phyloP scores from a whole-genome alignment of 495 filamentous ascomycete species.

The Penicillium alfredii region DNA sequence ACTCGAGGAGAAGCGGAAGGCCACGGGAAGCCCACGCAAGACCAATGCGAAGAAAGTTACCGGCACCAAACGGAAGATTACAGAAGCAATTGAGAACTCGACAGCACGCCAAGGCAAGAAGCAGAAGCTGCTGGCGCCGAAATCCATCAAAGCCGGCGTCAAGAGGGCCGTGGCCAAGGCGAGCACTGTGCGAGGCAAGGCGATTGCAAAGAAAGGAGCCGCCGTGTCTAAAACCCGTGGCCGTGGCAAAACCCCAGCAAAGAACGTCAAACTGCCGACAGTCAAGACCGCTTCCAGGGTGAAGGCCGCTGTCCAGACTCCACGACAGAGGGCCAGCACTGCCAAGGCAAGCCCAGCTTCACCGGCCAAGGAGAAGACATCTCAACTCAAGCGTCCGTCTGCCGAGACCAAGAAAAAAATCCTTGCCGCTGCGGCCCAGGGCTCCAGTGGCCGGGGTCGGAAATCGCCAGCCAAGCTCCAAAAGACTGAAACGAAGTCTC shows the following conservation, averaged over 20 bases:
- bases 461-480: slow-evolving; percentile 11
- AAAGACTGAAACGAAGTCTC: slow-evolving; percentile 13
- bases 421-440: slow-evolving; percentile 22
- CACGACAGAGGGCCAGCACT: slow-evolving; percentile 10
- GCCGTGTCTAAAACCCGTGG: slow-evolving; percentile 8
- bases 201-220: slow-evolving; percentile 14
- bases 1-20: slow-evolving; percentile 29
- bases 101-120: slow-evolving; percentile 28
- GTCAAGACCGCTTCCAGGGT: slow-evolving; percentile 20
- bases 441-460: slow-evolving; percentile 14
- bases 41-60: slow-evolving; percentile 9
- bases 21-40: neutral
- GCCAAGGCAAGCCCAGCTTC: slow-evolving; percentile 16
- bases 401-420: slow-evolving; percentile 32
- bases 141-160: slow-evolving; percentile 33
- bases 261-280: slow-evolving; percentile 25
- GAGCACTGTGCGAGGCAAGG: slow-evolving; percentile 17
- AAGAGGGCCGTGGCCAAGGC: slow-evolving; percentile 31
- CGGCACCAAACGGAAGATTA: slow-evolving; percentile 29
- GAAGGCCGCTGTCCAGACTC: slow-evolving; percentile 17
- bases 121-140: slow-evolving; percentile 28
- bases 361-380: slow-evolving; percentile 11
- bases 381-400: slow-evolving; percentile 30
- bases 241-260: slow-evolving; percentile 10
- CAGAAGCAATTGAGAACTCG: slow-evolving; percentile 17